Base-by-base conservation (phyloP, 441 rosid species). In the Populus hybrid region DNA sequence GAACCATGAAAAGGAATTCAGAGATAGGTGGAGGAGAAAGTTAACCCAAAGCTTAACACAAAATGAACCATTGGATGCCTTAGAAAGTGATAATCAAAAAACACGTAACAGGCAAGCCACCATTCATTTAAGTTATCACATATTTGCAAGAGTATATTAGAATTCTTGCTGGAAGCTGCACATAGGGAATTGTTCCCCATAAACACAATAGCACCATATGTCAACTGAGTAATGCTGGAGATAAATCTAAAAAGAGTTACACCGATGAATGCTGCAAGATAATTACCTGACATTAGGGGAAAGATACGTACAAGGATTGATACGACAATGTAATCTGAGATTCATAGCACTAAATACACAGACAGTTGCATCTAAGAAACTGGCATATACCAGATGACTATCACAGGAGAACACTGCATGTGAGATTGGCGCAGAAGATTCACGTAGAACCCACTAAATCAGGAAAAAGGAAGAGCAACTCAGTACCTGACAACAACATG, bases 341-440 rank as follows among this genome's bases (percentile, higher is more conserved):
- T 91, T 89, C 12, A 86, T 81, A 66, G 97, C 95, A 79, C 83
- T 89, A 77, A 93, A 92, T 16, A 97, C 94, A 74, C 97, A 91
- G 21, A 97, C 83, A 3, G 92, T 87, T 65, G 94, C 95, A 75
- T 97, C 99, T 74, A 89, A 84, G 81, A 94, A 91, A 86, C 99
- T 82, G 63, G 97, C 92, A 86, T 89, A 97, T 53, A 97, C 87
- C 80, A 93, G 84, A 82, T 93, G 99, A 82, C 99, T 93, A 87
- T 97, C 99, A 28, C 99, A 97, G 14, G 99, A 97, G 85, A 94
- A 97, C 33, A 97, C 90, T 1, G 98, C 98, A 77, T 92, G 89
- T 33, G 97, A 89, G 69, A 97, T 88, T 40, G 95, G 92, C 6
- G 94, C 98, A 76, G 90, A 84, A 77, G 93, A 80, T 80, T 93